Percentiles rank a stretch among this genome's conserved stretches.
Conservation (phyloP, 352 stramenopile species). For the Pythium aristosporum region DNA sequence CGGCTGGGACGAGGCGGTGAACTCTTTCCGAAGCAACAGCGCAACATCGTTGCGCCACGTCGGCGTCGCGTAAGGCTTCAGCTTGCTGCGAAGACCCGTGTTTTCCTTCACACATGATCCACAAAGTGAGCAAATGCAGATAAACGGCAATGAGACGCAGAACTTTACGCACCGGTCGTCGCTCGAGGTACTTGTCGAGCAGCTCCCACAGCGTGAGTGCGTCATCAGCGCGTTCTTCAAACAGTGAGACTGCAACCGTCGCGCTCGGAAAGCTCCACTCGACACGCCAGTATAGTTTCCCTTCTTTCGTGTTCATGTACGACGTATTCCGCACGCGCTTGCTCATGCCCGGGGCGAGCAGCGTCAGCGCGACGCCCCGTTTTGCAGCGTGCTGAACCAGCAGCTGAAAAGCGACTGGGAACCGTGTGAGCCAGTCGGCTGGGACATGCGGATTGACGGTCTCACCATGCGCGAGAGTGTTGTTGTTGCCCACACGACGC, state of each 20-base stretch:
- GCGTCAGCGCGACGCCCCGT: constrained; percentile 60
- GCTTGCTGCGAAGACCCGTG: constrained; percentile 55
- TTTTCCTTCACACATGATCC: constrained; percentile 51
- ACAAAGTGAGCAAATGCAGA: neutral
- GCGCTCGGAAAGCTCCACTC: constrained; percentile 71
- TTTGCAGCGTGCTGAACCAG: constrained; percentile 71
- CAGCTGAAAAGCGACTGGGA: constrained; percentile 64
- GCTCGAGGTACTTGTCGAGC: constrained; percentile 58
- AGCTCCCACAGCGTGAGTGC: constrained; percentile 52
- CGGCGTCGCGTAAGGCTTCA: constrained; percentile 59
- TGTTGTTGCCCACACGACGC: constrained; percentile 4
- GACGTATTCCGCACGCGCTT: constrained; percentile 76
- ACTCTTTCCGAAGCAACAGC: constrained; percentile 79
- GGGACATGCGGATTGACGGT: constrained; percentile 27
- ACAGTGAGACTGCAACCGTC: constrained; percentile 43
- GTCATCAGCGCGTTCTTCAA: constrained; percentile 56
- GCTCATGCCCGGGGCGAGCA: constrained; percentile 81
- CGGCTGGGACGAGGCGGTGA: constrained; percentile 56
- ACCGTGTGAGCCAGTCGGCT: constrained; percentile 65
- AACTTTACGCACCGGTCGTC: constrained; percentile 44
- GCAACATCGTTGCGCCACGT: constrained; percentile 59
- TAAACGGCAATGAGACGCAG: neutral
- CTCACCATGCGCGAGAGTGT: constrained; percentile 10
- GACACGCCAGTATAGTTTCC: constrained; percentile 70
- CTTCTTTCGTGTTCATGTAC: constrained; percentile 65